Base-by-base conservation (phyloP, 2,329 filamentous ascomycete species). In the Aspergillus caelatus region DNA sequence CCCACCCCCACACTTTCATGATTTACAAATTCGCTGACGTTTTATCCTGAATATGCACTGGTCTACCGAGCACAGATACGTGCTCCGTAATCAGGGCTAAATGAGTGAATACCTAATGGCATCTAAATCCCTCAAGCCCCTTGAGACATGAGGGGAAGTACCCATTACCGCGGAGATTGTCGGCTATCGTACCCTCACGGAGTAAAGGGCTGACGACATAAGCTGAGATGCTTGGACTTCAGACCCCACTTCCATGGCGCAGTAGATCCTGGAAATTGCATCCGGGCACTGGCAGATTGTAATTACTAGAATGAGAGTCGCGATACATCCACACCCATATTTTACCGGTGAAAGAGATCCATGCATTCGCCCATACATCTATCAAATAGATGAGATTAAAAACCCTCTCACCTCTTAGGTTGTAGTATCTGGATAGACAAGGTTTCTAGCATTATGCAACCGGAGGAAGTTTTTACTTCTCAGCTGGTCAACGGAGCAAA, bases 181-280 rank as follows among this genome's bases (percentile, higher is more conserved):
- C 50, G 30, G 50, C 50, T 28, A 21, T 21, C 6, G 36, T 32
- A 36, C 50, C 50, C n/a, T 54, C n/a, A 54, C 14, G 50, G 50
- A 54, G 50, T 23, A 36, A 32, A 28, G 50, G 30, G 23, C 19
- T 54, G 50, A 54, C 30, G 30, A 54, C 50, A 54, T 36, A 16
- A 45, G 50, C n/a, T 21, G 50, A 54, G 28, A 54, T 34, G 16
- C 30, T 36, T 12, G 23, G 48, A n/a, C 23, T 28, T 39, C n/a
- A 36, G 19, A 36, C 52, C 52, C 52, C 52, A 55, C 52, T 39
- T 39, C 21, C 7, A 55, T 19, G 52, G 52, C 52, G 52, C 34
- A 55, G 52, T 55, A 55, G 32, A 36, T 26, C n/a, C 34, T 55
- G 32, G 52, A 55, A 55, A 39, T 36, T 55, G 32, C 52, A 39